These are phyloP conservation scores for Apiotrichum gracile DNA, from an alignment of 1,284 basidiomycete genomes.

Conservation along the genomic window DNA sequence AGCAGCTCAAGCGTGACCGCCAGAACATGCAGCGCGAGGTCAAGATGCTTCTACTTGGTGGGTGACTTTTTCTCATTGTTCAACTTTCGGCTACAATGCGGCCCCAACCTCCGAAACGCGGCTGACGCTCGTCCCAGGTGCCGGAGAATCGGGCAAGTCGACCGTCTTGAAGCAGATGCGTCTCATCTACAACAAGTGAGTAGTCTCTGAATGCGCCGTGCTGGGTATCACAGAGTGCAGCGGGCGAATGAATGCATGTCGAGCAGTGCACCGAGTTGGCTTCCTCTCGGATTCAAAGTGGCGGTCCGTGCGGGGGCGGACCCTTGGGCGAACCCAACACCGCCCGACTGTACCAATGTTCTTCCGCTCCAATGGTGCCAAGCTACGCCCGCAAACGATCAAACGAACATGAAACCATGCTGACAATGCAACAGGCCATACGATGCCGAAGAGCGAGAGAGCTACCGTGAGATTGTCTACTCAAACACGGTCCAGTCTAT, in stretches of 20 bases:
- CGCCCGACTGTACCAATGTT: too few relatives aligned
- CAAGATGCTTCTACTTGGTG: slow-evolving; percentile 66
- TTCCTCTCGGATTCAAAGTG: too few relatives aligned
- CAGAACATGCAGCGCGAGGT: slow-evolving; percentile 91
- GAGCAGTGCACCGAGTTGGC: too few relatives aligned
- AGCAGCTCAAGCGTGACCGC: slow-evolving; percentile 85
- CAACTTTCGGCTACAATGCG: too few relatives aligned
- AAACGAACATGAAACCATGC: background rate
- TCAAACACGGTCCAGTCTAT: slow-evolving; percentile 95
- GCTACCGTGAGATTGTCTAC: slow-evolving; percentile 95
- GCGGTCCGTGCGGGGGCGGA: too few relatives aligned
- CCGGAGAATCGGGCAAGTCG: slow-evolving; percentile 85
- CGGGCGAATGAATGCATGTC: background rate
- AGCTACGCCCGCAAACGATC: background rate
- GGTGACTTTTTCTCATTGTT: background rate
- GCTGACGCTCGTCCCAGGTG: slow-evolving; percentile 36
- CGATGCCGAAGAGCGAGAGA: slow-evolving; percentile 83
- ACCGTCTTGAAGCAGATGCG: slow-evolving; percentile 97
- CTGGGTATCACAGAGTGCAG: background rate
- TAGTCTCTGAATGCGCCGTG: background rate
- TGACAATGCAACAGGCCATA: slow-evolving; percentile 55
- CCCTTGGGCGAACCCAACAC: too few relatives aligned
- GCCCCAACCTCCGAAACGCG: too few relatives aligned
- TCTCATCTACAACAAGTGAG: slow-evolving; percentile 67
- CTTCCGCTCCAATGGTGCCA: too few relatives aligned